Conservation (phyloP, 768 basidiomycete genomes). For the Agrocybe praecox region DNA sequence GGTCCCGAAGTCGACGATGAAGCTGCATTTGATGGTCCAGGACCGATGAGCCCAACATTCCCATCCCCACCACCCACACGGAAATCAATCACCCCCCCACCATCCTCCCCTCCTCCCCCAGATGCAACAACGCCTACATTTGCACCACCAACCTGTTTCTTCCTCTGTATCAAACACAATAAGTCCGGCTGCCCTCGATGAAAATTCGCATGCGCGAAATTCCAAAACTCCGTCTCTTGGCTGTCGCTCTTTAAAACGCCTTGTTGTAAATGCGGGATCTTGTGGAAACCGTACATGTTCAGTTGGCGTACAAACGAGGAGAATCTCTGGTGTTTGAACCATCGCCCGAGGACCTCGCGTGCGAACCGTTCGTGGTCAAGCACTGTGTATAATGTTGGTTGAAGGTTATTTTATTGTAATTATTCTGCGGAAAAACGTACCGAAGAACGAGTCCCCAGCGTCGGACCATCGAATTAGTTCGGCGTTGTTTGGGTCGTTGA, state of each 20-base stretch:
- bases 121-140: not conserved
- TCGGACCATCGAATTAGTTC: slow-evolving; percentile 92
- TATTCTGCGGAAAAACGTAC: slow-evolving; percentile 37
- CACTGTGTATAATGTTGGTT: slow-evolving; percentile 49
- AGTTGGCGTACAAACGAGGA: slow-evolving; percentile 89
- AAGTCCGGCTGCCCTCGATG: slow-evolving; percentile 87
- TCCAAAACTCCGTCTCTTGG: slow-evolving; percentile 77
- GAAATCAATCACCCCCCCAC: not conserved
- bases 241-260: slow-evolving; percentile 86
- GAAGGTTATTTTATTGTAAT: not conserved
- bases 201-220: slow-evolving; percentile 92
- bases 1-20: too few species aligned
- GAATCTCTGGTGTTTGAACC: slow-evolving; percentile 99
- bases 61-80: not conserved
- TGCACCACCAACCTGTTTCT: slow-evolving; percentile 58
- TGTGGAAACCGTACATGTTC: slow-evolving; percentile 96
- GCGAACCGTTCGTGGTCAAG: slow-evolving; percentile 91
- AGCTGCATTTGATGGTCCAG: too few species aligned
- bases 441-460: slow-evolving; percentile 90
- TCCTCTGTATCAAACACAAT: slow-evolving; percentile 85
- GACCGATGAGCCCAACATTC: not conserved
- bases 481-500: slow-evolving; percentile 81
- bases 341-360: slow-evolving; percentile 84
- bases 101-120: not conserved
- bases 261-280: slow-evolving; percentile 94